These are phyloP conservation scores for Dimocarpus longan DNA, from an alignment of 345 rosid genomes.

Conservation along the genomic window DNA sequence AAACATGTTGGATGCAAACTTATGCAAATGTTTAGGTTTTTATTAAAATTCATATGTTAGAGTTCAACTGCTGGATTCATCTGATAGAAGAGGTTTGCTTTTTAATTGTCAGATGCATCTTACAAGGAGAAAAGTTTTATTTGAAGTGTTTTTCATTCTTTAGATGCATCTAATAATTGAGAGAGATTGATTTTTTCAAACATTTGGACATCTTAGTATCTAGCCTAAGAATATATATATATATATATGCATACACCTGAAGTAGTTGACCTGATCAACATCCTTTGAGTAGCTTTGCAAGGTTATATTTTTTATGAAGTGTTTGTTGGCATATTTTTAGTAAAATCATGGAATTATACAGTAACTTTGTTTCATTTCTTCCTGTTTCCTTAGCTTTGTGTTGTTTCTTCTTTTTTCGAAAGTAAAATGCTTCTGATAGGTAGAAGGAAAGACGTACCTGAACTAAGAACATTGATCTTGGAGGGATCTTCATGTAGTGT, in stretches of 20 bases:
- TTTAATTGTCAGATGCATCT: too few relatives aligned
- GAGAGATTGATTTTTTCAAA: not conserved
- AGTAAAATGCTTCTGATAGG: not conserved
- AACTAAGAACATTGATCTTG: constrained; percentile 96
- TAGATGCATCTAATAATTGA: too few relatives aligned
- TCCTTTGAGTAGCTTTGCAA: not conserved
- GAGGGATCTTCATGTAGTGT: constrained; percentile 97
- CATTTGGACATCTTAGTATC: not conserved
- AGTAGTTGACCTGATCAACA: not conserved
- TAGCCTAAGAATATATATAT: not conserved
- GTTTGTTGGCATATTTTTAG: not conserved
- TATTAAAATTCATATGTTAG: too few relatives aligned
- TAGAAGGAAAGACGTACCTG: constrained; percentile 47
- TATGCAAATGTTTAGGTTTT: too few relatives aligned
- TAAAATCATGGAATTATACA: not conserved
- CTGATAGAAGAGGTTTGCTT: too few relatives aligned
- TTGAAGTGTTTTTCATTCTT: too few relatives aligned
- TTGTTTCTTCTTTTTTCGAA: not conserved
- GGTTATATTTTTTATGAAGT: not conserved
- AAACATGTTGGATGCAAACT: too few relatives aligned
- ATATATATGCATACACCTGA: not conserved
- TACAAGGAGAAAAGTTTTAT: too few relatives aligned
- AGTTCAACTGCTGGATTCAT: too few relatives aligned
- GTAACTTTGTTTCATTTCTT: not conserved
- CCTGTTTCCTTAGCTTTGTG: not conserved